Base-by-base conservation (phyloP, 2,329 filamentous ascomycete species). In the Alternaria longipes region DNA sequence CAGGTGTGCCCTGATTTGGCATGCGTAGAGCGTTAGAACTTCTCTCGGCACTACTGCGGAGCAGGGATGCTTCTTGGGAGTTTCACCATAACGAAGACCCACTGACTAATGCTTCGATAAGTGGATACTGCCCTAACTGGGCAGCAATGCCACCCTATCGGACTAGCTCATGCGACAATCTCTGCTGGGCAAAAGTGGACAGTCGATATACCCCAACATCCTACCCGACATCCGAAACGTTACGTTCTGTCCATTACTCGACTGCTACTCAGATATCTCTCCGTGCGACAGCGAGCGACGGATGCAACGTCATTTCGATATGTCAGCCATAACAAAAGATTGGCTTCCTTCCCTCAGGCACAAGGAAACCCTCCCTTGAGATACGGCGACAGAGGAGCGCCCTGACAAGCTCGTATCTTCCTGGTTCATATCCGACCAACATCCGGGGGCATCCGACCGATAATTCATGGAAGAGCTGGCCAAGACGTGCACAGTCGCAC, bases 41-140 rank as follows among this genome's bases (percentile, higher is more conserved):
- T 40, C n/a, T 14, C 5, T 46, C 56, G 50, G 56, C 34, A 18
- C 56, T 54, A 54, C 56, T 41, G 6, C 56, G 56, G 56, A 18
- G 24, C 28, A 22, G 18, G 28, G 28, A 11, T 26, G 30, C 8
- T 50, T n/a, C 46, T 50, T 50, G 46, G 3, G 32, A 18, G 46
- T 50, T 50, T 50, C 46, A 50, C 30, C 30, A 50, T 20, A 3
- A 1, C 30, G 20, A 24, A 1, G 32, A 7, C 46, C 46, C 46
- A 50, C 46, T 14, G 5, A 18, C 46, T 38, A 38, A 36, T 36
- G 18, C 6, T 32, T 32, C 46, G 20, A 38, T 36, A 24, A 24
- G 46, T 14, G 46, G 46, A 24, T 42, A 50, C 46, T 50, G 46
- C 9, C 32, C 46, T 20, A 36, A 50, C 2, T 6, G 8, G 32